phyloP scores from a whole-genome alignment of 768 basidiomycete genomes.

The Suillus decipiens region DNA sequence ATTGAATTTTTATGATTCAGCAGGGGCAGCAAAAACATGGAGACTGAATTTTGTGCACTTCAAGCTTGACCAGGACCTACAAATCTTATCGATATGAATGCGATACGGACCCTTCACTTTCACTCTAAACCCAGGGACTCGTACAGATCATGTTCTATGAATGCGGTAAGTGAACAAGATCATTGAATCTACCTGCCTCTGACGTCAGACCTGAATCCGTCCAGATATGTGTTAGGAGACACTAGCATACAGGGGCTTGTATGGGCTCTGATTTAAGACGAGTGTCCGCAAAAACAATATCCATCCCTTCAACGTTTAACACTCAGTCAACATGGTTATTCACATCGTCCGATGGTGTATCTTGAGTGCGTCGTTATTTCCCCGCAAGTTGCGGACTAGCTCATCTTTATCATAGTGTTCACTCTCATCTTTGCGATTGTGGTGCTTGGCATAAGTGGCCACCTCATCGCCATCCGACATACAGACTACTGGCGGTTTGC shows the following conservation, averaged over 20 bases:
- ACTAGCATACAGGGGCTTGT: not conserved
- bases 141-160: not conserved
- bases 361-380: not conserved
- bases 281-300: not conserved
- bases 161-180: not conserved
- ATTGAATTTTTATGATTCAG: not conserved
- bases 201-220: too few species aligned
- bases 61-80: not conserved
- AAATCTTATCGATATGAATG: not conserved
- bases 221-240: conserved; percentile 3
- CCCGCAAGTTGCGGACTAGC: not conserved
- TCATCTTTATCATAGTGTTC: conserved; percentile 13
- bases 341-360: not conserved
- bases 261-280: not conserved
- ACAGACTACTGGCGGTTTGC: conserved; percentile 26
- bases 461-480: conserved; percentile 23
- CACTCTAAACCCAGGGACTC: not conserved
- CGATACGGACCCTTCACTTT: not conserved
- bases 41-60: not conserved
- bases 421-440: conserved; percentile 30
- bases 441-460: conserved; percentile 31
- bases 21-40: not conserved
- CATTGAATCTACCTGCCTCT: not conserved
- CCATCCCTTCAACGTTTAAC: not conserved
- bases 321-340: not conserved